Evolutionary conservation across 176 grass and related monocot species (phyloP), one percentile per base, ranked within the genome.

Genomic region (Rhynchospora tenuis): DNA sequence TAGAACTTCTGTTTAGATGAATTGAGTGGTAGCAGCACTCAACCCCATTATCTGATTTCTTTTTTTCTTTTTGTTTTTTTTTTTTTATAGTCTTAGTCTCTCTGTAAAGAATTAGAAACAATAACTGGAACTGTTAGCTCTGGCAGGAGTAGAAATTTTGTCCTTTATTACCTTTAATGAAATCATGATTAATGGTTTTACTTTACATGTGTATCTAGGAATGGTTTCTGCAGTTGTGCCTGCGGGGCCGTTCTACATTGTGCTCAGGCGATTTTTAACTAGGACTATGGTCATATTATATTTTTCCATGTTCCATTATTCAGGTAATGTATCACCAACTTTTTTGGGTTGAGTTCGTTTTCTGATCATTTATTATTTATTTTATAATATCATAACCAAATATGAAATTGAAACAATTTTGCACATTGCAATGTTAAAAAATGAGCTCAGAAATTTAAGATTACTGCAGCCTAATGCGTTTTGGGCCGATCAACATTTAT

Each of bases 71-170:
- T n/a, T n/a, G n/a, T n/a, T n/a, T n/a, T n/a, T n/a, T n/a, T n/a
- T 81, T 81, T 81, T 57, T 22, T 62, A 80, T 80, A 81, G 78
- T 64, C 78, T 58, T 27, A 81, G 80, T 31, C 16, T 17, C 11
- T 52, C 47, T 82, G 80, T 82, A 82, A 82, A 82, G 61, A 82
- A 67, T 67, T 82, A 82, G 59, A 82, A 65, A 65, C 9, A 82
- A 64, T 14, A 14, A 16, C 62, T 46, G 80, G 80, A 65, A 31
- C 8, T n/a, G 23, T 68, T 50, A 27, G 6, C 29, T 80, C 78
- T 80, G 56, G 78, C 78, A 59, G 11, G 17, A 82, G 31, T 82
- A 38, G 42, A 63, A 82, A 68, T 82, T 82, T 82, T 82, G 80
- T 51, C 62, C 28, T 16, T 31, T 62, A 19, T 78, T 19, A 16